Base-by-base conservation (phyloP, 352 stramenopile genomes). In the Globisporangium nagaii region DNA sequence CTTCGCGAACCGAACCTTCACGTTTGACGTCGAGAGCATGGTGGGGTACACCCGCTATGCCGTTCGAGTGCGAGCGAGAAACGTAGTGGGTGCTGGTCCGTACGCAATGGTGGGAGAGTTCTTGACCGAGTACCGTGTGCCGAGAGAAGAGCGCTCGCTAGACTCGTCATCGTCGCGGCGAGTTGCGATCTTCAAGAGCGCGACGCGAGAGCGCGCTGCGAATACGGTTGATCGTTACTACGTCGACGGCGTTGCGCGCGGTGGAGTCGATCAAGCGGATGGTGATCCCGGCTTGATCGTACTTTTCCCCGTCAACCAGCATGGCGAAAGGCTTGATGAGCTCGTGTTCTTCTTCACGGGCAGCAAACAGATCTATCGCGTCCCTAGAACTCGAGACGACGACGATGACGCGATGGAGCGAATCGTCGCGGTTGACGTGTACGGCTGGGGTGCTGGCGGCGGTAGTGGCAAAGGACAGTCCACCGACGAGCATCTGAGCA, bases 381-480 rank as follows among this genome's bases (percentile, higher is more conserved):
- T 86, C 0, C 62, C 73, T 20, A n/a, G 11, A 8, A 55, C 65
- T 7, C 48, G 71, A 13, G 60, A 6, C 15, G 57, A 15, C 22
- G 30, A 57, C 17, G 54, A n/a, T 20, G 36, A 57, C 34, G 48
- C 52, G 17, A 51, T 37, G n/a, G 36, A 34, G n/a, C 77, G 77
- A 6, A 58, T 93, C 28, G 71, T 89, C 22, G 76, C 74, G 4
- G 25, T 88, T 4, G 79, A 88, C 28, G 58, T 84, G n/a, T 89
- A 88, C 32, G 68, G 76, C 11, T 95, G 85, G 83, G 84, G 84
- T 0, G 84, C 58, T n/a, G 84, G 84, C 10, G 83, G 84, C 8
- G 84, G 80, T 30, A 78, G 79, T 20, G 75, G 74, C 17, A 48
- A 48, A n/a, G 62, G 46, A 12, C 75, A 75, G 41, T 15, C 46